Conservation (phyloP, 805 yeast species). For the Candida methanosorbosa region DNA sequence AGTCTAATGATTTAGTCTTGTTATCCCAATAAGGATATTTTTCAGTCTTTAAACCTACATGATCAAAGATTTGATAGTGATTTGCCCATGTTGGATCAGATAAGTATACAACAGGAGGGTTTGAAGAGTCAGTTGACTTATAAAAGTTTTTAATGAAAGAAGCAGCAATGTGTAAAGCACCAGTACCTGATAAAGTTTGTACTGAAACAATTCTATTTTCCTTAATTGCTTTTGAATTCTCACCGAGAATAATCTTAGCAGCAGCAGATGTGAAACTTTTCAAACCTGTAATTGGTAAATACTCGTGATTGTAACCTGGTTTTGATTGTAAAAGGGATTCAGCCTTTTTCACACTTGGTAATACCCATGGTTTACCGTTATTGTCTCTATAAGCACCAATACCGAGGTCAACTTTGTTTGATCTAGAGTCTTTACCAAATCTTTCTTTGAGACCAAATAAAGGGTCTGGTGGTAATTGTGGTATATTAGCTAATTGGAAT, state of each 20-base stretch:
- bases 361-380: conserved; percentile 61
- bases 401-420: conserved; percentile 74
- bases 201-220: conserved; percentile 48
- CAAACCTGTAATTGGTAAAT: conserved; percentile 74
- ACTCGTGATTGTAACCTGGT: conserved; percentile 73
- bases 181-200: conserved; percentile 82
- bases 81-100: conserved; percentile 98
- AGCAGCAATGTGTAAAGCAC: conserved; percentile 89
- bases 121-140: conserved; percentile 15
- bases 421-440: conserved; percentile 45
- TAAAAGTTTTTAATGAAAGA: conserved; percentile 48
- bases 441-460: conserved; percentile 75
- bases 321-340: conserved; percentile 54
- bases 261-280: conserved; percentile 61
- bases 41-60: conserved; percentile 57
- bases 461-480: conserved; percentile 76
- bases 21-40: conserved; percentile 84
- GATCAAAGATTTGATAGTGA: conserved; percentile 75
- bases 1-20: conserved; percentile 58
- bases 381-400: conserved; percentile 75
- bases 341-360: conserved; percentile 49
- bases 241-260: conserved; percentile 65
- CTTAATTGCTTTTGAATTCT: conserved; percentile 41
- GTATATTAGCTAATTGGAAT: conserved; percentile 30
- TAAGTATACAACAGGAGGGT: conserved; percentile 47